Percentiles rank a stretch among this genome's conserved stretches.
Evolutionary conservation across 129 eudicot genomes (phyloP).

Genomic region (Apium graveolens): DNA sequence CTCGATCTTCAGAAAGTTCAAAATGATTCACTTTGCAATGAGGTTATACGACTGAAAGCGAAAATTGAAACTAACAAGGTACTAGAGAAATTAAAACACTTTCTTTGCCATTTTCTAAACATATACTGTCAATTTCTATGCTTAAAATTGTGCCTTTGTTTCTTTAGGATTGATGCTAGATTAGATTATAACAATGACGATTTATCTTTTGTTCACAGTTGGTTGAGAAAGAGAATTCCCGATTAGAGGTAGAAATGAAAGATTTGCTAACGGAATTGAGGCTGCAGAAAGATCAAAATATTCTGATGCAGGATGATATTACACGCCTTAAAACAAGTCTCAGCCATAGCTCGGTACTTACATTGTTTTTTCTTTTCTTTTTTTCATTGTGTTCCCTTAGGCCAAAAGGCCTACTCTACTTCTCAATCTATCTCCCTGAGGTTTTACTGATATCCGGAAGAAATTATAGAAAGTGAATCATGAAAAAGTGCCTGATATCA

Average conservation of each 20-base stretch:
- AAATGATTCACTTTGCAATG: conserved; percentile 42
- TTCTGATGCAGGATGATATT: conserved; percentile 49
- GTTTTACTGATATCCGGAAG: not conserved
- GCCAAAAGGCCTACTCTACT: not conserved
- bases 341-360: conserved; percentile 53
- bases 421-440: not conserved
- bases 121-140: not conserved
- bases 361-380: not conserved
- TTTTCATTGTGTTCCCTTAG: not conserved
- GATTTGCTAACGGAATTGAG: conserved; percentile 38
- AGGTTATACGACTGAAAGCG: conserved; percentile 51
- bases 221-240: conserved; percentile 66
- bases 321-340: conserved; percentile 49
- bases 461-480: not conserved
- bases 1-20: conserved; percentile 53
- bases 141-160: not conserved
- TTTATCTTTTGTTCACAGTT: conserved; percentile 34
- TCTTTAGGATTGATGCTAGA: not conserved
- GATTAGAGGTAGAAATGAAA: conserved; percentile 46
- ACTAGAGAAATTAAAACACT: conserved; percentile 11
- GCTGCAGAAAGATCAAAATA: conserved; percentile 53
- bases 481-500: not conserved
- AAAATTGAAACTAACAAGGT: conserved; percentile 60
- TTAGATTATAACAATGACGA: not conserved
- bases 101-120: not conserved